Conservation (phyloP, 169 alveolate genomes). For the Eimeria sp. region DNA sequence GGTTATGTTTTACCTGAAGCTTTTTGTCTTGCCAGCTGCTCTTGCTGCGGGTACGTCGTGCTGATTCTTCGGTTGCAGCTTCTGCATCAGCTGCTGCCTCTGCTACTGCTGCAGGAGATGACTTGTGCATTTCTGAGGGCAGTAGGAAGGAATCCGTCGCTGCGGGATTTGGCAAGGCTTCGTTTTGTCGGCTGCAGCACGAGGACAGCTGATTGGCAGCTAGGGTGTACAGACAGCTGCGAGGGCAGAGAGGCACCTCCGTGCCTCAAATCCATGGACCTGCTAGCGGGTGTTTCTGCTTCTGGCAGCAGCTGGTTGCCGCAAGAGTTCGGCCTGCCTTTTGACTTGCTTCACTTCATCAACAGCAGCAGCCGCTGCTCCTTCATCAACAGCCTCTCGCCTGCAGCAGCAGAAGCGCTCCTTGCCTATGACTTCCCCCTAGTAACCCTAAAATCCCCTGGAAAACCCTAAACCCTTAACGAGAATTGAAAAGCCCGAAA, state of each 20-base stretch:
- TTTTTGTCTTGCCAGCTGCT: too few relatives aligned
- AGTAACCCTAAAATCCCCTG: background rate
- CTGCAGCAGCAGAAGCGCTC: conserved; percentile 37
- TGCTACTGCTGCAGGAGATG: too few relatives aligned
- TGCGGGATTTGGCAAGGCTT: conserved; percentile 69
- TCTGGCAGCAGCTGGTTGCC: background rate
- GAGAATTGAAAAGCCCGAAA: background rate
- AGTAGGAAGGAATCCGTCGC: conserved; percentile 28
- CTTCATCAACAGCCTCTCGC: background rate
- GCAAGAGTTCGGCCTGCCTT: conserved; percentile 9
- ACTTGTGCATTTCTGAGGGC: conserved; percentile 39
- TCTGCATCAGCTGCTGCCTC: too few relatives aligned
- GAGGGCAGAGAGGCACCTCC: background rate
- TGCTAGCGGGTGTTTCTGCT: background rate
- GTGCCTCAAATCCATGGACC: background rate
- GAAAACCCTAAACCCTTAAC: conserved; percentile 3
- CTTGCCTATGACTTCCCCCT: conserved; percentile 42
- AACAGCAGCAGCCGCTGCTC: background rate
- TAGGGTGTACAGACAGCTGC: background rate
- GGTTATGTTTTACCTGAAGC: background rate
- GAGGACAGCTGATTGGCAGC: background rate
- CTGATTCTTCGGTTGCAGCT: too few relatives aligned
- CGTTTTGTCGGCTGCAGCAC: conserved; percentile 27
- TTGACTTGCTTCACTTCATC: conserved; percentile 21
- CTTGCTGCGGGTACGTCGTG: too few relatives aligned